Evolutionary conservation across 1,284 basidiomycete species (phyloP).

Genomic region (Coniferiporia sulphurascens): DNA sequence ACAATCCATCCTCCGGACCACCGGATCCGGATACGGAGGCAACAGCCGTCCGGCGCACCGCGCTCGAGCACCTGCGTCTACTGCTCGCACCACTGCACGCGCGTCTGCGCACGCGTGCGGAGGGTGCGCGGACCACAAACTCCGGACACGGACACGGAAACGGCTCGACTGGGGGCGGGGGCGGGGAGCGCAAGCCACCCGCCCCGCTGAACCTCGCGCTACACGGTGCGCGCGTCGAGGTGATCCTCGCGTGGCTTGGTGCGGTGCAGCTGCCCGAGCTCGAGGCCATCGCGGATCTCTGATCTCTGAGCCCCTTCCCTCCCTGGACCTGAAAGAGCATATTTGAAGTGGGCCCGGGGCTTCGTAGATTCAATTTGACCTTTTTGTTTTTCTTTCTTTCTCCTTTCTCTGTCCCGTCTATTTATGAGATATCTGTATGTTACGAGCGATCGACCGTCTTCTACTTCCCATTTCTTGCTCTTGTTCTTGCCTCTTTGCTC

Average conservation of each 20-base stretch:
- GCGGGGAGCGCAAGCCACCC: slow-evolving; percentile 49
- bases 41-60: slow-evolving; percentile 33
- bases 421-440: too few species aligned
- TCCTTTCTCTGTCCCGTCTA: too few species aligned
- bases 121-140: slow-evolving; percentile 38
- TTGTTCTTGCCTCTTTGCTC: too few species aligned
- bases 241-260: slow-evolving; percentile 75
- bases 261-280: slow-evolving; percentile 71
- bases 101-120: slow-evolving; percentile 50
- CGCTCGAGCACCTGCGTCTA: slow-evolving; percentile 61
- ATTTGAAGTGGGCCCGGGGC: too few species aligned
- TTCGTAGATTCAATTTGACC: too few species aligned
- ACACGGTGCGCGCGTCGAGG: slow-evolving; percentile 77
- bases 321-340: not conserved
- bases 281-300: slow-evolving; percentile 41
- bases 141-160: slow-evolving; percentile 29
- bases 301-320: too few species aligned
- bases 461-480: too few species aligned
- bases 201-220: slow-evolving; percentile 72
- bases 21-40: slow-evolving; percentile 18
- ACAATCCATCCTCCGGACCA: slow-evolving; percentile 20
- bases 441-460: too few species aligned
- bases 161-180: slow-evolving; percentile 20
- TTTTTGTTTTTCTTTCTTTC: too few species aligned
- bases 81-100: slow-evolving; percentile 61